A percentile compares a stretch with the other conserved stretches of the same genome.
phyloP scores from a whole-genome alignment of 164 flowering plant genomes.

The Vitis rotundifolia region DNA sequence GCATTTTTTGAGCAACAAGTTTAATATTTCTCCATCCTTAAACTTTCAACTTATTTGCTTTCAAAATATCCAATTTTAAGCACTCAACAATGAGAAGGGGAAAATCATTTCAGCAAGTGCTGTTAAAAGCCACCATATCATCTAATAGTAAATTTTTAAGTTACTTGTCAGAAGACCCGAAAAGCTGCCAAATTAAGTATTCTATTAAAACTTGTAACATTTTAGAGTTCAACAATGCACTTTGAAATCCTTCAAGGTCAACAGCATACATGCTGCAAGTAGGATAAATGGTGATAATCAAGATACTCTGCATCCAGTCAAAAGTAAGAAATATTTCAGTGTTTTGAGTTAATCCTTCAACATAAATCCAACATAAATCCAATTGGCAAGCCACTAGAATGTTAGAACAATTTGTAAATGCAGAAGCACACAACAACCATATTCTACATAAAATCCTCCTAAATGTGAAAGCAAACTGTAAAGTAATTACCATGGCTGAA shows the following conservation, averaged over 20 bases:
- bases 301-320: neutral
- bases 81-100: too few species aligned
- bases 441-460: neutral
- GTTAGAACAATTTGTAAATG: too few species aligned
- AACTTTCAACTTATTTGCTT: too few species aligned
- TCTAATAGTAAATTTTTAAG: too few species aligned
- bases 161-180: too few species aligned
- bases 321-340: neutral
- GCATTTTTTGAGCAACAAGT: too few species aligned
- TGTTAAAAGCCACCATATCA: too few species aligned
- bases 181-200: neutral
- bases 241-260: neutral
- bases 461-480: neutral
- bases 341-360: neutral
- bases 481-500: constrained; percentile 94
- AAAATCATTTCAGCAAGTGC: too few species aligned
- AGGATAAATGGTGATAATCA: neutral
- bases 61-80: too few species aligned
- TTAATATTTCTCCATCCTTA: too few species aligned
- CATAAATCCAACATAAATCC: too few species aligned
- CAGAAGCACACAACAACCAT: neutral
- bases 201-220: neutral
- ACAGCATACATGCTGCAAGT: neutral
- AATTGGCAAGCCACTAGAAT: neutral
- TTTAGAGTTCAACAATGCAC: neutral